Conservation (phyloP, 2,329 filamentous ascomycete species). For the Microdochium nivale region DNA sequence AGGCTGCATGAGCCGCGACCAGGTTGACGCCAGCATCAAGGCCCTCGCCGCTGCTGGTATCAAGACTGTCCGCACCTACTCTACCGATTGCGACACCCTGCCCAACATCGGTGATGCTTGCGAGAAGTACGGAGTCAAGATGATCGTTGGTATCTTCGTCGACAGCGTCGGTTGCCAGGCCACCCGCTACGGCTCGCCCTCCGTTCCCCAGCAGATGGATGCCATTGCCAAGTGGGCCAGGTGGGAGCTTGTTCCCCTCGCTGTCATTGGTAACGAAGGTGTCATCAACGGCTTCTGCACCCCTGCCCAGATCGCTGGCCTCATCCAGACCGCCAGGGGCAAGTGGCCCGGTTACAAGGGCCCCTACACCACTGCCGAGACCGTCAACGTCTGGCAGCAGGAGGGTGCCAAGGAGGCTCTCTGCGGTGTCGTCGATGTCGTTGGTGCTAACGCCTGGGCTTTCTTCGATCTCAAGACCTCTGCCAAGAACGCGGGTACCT, state of each 20-base stretch:
- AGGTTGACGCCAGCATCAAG: slow-evolving; percentile 52
- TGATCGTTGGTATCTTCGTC: slow-evolving; percentile 87
- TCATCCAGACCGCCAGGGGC: slow-evolving; percentile 60
- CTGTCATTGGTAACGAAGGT: slow-evolving; percentile 88
- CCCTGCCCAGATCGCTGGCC: slow-evolving; percentile 54
- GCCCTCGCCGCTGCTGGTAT: slow-evolving; percentile 59
- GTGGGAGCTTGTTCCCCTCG: slow-evolving; percentile 69
- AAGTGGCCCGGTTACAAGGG: slow-evolving; percentile 68
- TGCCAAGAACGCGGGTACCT: slow-evolving; percentile 61
- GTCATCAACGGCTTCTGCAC: slow-evolving; percentile 66
- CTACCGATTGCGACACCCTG: slow-evolving; percentile 81
- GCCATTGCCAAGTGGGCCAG: slow-evolving; percentile 64
- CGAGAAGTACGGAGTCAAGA: slow-evolving; percentile 56
- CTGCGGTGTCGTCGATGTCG: slow-evolving; percentile 68
- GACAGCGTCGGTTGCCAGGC: slow-evolving; percentile 53
- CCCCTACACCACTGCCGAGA: slow-evolving; percentile 77
- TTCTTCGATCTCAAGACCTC: slow-evolving; percentile 75
- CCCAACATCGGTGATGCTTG: slow-evolving; percentile 64
- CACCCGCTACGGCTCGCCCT: slow-evolving; percentile 30
- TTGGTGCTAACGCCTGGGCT: slow-evolving; percentile 82
- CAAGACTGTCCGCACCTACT: slow-evolving; percentile 72
- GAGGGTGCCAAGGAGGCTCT: slow-evolving; percentile 46
- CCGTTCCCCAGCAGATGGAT: slow-evolving; percentile 64
- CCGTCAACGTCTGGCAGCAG: slow-evolving; percentile 68
- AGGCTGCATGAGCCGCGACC: slow-evolving; percentile 54